Percentiles rank a stretch among this genome's conserved stretches.
Conservation (phyloP, 2,329 filamentous ascomycete genomes). For the Cladosporium sp. region DNA sequence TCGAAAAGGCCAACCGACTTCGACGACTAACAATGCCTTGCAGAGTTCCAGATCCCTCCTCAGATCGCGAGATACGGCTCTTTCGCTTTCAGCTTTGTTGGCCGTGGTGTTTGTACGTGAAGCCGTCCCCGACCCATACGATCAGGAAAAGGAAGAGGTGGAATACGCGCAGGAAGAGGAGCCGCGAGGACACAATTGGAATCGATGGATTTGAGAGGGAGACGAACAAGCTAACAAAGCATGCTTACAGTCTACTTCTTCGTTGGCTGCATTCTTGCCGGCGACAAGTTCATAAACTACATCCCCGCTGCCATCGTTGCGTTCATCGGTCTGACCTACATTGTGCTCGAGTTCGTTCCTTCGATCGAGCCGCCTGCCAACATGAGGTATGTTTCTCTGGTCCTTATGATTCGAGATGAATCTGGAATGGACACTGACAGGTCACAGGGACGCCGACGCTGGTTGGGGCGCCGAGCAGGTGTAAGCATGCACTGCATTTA, state of each 20-base stretch:
- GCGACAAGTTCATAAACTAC: conserved; percentile 65
- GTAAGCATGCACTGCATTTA: conserved; percentile 34
- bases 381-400: conserved; percentile 46
- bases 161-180: neutral
- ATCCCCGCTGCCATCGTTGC: conserved; percentile 79
- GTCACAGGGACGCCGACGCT: conserved; percentile 51
- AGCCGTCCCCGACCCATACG: neutral
- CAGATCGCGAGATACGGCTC: conserved; percentile 92
- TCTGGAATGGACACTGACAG: conserved; percentile 17
- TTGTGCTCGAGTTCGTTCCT: conserved; percentile 53
- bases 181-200: neutral
- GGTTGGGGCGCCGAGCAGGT: conserved; percentile 58
- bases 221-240: conserved; percentile 22
- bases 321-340: conserved; percentile 75
- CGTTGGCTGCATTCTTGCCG: conserved; percentile 81
- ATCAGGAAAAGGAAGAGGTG: neutral
- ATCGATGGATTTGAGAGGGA: neutral
- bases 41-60: conserved; percentile 91
- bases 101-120: conserved; percentile 84
- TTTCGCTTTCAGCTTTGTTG: conserved; percentile 97
- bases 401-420: conserved; percentile 17
- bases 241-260: conserved; percentile 85
- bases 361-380: conserved; percentile 57
- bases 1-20: neutral
- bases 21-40: neutral